Base-by-base conservation (phyloP, 2,329 filamentous ascomycete genomes). In the Fusarium tupiense region DNA sequence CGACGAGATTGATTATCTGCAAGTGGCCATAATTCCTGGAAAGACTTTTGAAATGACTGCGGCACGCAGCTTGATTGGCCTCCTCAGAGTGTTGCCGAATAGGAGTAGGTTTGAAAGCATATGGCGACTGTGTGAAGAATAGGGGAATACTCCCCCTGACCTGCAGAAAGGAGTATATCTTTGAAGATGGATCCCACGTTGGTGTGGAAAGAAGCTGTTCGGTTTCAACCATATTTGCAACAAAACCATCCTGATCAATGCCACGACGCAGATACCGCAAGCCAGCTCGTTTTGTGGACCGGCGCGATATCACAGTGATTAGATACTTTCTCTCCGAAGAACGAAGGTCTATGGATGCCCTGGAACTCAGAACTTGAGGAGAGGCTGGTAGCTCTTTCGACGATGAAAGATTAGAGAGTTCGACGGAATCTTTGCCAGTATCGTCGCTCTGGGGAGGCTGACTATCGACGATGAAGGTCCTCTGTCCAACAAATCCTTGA, bases 51-150 rank as follows among this genome's bases (percentile, higher is more conserved):
- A 98, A 97, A 81, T 99, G 96, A 72, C 89, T 91, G 67, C 89
- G 91, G 80, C 96, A 93, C 0, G 96, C 96, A 52, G 87, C 84
- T 62, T 92, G 92, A 76, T 98, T 99, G 19, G 91, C 91, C 52
- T 94, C 91, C 8, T 89, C 85, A 0, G 94, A 97, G 75, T 97
- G 95, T 80, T 95, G 93, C 41, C 97, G 85, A 20, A 93, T 89
- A 0, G 96, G 95, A 17, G 93, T 88, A 0, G 96, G 96, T 80
- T 98, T 98, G 75, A 98, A 90, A 16, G 94, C 95, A 82, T 98
- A 98, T 0, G 96, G 95, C 0, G 93, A 94, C 79, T 99, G 96
- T 0, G 95, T 97, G 80, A 98, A 99, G 85, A 96, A 98, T 0
- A 98, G 83, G 0, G 96, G 96, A 72, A 98, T 97, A 29, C 95